Conservation (phyloP, 2,329 filamentous ascomycete genomes). For the Reticulascus tulasneorum region DNA sequence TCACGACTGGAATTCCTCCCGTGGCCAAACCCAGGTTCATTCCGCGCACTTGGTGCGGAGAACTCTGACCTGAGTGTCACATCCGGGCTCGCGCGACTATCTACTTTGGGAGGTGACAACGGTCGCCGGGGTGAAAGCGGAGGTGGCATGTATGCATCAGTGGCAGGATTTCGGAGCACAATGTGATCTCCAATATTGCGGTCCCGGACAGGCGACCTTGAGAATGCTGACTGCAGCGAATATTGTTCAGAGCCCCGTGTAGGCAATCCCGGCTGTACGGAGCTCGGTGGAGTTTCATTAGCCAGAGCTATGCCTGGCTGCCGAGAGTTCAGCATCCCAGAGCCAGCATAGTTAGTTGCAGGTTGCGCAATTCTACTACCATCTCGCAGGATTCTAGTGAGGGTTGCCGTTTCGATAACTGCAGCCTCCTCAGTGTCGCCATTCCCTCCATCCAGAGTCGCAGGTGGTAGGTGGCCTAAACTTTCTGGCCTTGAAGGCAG, state of each 20-base stretch:
- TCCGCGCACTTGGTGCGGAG: slow-evolving; percentile 22
- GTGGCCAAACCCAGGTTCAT: slow-evolving; percentile 32
- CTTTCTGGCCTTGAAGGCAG: slow-evolving; percentile 69
- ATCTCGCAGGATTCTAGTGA: slow-evolving; percentile 37
- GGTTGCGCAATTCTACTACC: slow-evolving; percentile 1
- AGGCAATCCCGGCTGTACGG: too few species aligned
- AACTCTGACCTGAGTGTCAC: slow-evolving; percentile 31
- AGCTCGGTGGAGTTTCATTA: slow-evolving; percentile 2
- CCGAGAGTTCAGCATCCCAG: slow-evolving; percentile 14
- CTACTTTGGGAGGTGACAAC: slow-evolving; percentile 34
- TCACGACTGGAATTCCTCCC: slow-evolving; percentile 65
- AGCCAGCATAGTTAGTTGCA: neutral
- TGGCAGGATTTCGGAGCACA: slow-evolving; percentile 45
- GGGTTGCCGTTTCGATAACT: slow-evolving; percentile 48
- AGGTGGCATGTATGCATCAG: slow-evolving; percentile 62
- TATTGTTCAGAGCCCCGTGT: slow-evolving; percentile 16
- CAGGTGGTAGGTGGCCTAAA: slow-evolving; percentile 39
- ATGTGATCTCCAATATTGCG: slow-evolving; percentile 23
- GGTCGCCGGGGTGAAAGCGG: slow-evolving; percentile 65
- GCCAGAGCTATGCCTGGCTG: slow-evolving; percentile 5
- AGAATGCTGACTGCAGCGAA: slow-evolving; percentile 51
- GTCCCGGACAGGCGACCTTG: slow-evolving; percentile 41
- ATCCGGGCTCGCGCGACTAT: slow-evolving; percentile 15
- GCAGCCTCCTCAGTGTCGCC: slow-evolving; percentile 40
- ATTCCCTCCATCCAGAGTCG: slow-evolving; percentile 27